phyloP scores from a whole-genome alignment of 2,329 filamentous ascomycete species.

The Conoideocrella luteorostrata region DNA sequence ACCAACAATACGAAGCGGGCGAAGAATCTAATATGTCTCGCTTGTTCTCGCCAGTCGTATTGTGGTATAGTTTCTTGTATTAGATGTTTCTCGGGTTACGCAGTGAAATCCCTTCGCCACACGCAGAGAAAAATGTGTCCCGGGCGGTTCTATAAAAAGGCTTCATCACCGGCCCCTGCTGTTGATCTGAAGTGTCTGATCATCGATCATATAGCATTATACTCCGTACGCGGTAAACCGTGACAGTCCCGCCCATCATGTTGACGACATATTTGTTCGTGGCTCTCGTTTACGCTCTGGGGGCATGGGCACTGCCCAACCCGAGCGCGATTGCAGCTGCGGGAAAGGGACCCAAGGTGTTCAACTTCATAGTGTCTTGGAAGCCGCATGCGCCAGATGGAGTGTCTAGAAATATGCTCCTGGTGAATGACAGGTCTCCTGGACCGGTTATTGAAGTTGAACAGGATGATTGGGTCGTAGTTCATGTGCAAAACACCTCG shows the following conservation, averaged over 20 bases:
- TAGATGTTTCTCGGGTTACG: too few relatives aligned
- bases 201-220: not conserved
- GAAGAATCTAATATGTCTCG: too few relatives aligned
- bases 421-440: slow-evolving; percentile 56
- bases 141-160: too few relatives aligned
- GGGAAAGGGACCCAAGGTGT: slow-evolving; percentile 7
- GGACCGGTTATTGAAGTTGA: slow-evolving; percentile 47
- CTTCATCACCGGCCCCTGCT: too few relatives aligned
- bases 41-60: too few relatives aligned
- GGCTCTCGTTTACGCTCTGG: not conserved
- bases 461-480: slow-evolving; percentile 25
- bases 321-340: not conserved
- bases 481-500: slow-evolving; percentile 39
- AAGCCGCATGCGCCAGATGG: slow-evolving; percentile 37
- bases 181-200: too few relatives aligned
- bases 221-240: not conserved
- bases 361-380: slow-evolving; percentile 29
- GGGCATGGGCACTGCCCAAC: not conserved
- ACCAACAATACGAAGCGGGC: too few relatives aligned
- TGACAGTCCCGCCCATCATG: not conserved
- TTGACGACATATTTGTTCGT: not conserved
- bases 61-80: too few relatives aligned
- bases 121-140: too few relatives aligned
- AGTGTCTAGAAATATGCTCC: slow-evolving; percentile 33
- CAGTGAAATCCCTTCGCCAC: too few relatives aligned